Evolutionary conservation across 2,329 filamentous ascomycete genomes (phyloP), one percentile per base, ranked within the genome.

Genomic region (Epichloe coenophiala): DNA sequence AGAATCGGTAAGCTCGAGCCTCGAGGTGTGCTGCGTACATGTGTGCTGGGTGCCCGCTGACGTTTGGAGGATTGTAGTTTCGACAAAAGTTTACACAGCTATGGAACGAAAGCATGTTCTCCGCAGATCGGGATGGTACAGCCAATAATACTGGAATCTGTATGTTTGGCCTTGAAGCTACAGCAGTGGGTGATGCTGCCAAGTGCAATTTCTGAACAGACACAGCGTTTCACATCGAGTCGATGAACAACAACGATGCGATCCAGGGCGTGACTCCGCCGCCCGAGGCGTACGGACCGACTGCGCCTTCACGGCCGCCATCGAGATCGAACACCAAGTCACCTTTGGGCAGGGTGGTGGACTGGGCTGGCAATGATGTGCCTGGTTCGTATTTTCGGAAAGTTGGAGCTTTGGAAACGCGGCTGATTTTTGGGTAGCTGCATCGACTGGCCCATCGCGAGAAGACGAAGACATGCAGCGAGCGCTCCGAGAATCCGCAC

Each of bases 301-400:
- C 67, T 31, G 73, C 75, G 5, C 76, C 77, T 0, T 81, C 80
- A 17, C 71, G 80, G 50, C 80, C 80, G n/a, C 80, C 80, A 1
- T 83, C 80, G 21, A 69, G 79, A 62, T 70, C 74, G 43, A 76
- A 75, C 53, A 74, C 74, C 55, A 71, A 71, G 58, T 82, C 80
- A 35, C 78, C 80, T 8, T 61, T 81, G 52, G 69, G 72, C 61
- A 75, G 67, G 57, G 65, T 76, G 54, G 65, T 72, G 56, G 73
- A 78, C 48, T 72, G 73, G 66, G 67, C 68, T 51, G 63, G 67
- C 27, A 63, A 65, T 48, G 65, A 70, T 49, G 62, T 65, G 55
- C 61, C 70, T 55, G 71, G 70, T 73, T n/a, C 12, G 41, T 23
- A 31, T 17, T 40, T 40, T 40, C 17, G 38, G n/a, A 19, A 17